Conservation (phyloP, 2,329 filamentous ascomycete species). For the Huntiella decipiens region DNA sequence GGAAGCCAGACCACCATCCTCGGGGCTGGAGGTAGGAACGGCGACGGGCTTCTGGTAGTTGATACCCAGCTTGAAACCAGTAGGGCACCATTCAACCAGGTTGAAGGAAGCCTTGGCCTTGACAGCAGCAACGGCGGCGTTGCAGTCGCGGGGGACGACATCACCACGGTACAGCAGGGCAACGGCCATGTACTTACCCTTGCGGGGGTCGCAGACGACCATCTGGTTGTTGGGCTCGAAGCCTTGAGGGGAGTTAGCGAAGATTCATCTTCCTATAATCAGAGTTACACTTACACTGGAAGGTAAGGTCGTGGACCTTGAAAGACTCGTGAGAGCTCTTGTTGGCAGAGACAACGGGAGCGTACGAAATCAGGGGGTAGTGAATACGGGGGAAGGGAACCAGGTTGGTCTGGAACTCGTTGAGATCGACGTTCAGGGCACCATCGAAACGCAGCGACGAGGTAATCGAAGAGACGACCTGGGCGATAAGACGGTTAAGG, state of each 20-base stretch:
- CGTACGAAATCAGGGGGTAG: slow-evolving; percentile 56
- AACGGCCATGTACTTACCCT: slow-evolving; percentile 61
- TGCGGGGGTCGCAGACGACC: slow-evolving; percentile 55
- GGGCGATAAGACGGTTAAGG: slow-evolving; percentile 53
- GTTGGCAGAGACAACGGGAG: slow-evolving; percentile 49
- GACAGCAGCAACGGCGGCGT: slow-evolving; percentile 43
- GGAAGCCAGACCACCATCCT: slow-evolving; percentile 39
- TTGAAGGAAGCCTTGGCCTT: slow-evolving; percentile 57
- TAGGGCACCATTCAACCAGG: slow-evolving; percentile 58
- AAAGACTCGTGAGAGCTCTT: slow-evolving; percentile 77
- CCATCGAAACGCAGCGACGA: slow-evolving; percentile 54
- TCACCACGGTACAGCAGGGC: slow-evolving; percentile 55
- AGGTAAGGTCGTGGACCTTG: slow-evolving; percentile 61
- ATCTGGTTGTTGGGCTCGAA: slow-evolving; percentile 67
- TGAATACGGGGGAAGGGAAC: slow-evolving; percentile 57
- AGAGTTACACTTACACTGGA: slow-evolving; percentile 42
- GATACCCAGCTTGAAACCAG: slow-evolving; percentile 58
- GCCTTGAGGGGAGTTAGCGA: slow-evolving; percentile 23
- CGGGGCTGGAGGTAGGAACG: slow-evolving; percentile 31
- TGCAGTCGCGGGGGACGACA: slow-evolving; percentile 51
- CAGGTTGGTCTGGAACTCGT: slow-evolving; percentile 63
- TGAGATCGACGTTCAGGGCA: slow-evolving; percentile 54
- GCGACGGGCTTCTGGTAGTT: slow-evolving; percentile 51
- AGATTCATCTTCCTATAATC: background rate
- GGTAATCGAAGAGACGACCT: slow-evolving; percentile 58